Evolutionary conservation across 192 early-diverging fungal species (phyloP), one percentile per base, ranked within the genome.

Genomic region (Borealophlyctis nickersoniae): DNA sequence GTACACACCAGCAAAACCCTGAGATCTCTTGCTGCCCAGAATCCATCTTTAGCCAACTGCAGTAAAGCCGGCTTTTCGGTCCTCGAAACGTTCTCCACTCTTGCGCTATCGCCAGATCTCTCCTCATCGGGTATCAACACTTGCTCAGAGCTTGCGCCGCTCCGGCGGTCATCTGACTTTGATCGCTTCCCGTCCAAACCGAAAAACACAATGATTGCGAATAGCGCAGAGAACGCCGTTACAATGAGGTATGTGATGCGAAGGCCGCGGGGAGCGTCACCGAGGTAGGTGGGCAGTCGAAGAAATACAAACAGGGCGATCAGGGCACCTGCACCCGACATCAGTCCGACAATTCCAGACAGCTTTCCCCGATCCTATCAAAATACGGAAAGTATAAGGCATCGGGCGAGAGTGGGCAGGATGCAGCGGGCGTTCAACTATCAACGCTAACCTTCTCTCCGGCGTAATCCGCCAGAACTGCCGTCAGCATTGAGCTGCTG

Each of bases 401-500:
- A 26, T 13, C 53, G 14, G 53, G 22, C n/a, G n/a, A n/a, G n/a
- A n/a, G n/a, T n/a, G n/a, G n/a, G n/a, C n/a, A n/a, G n/a, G 7
- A 56, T 19, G 30, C 54, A 22, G 59, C n/a, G 5, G 7, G 33
- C 24, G 4, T 31, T 22, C 19, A n/a, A n/a, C n/a, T n/a, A n/a
- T n/a, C n/a, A n/a, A n/a, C n/a, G n/a, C n/a, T n/a, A 9, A 63
- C 69, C 22, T 80, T 65, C 3, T 82, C 68, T 32, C 70, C 70
- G 0, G 80, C 84, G 22, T 80, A 77, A 67, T 90, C 89, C 5
- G 80, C 73, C 16, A 88, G 52, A 11, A 82, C 76, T 23, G 84
- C 88, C 0, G 87, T 82, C 67, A 91, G 80, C 90, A 91, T 90
- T 27, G 81, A 55, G 14, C 77, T 77, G 36, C 69, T 64, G 4